Conservation (phyloP, 2,329 filamentous ascomycete genomes). For the Apiospora phragmitis region DNA sequence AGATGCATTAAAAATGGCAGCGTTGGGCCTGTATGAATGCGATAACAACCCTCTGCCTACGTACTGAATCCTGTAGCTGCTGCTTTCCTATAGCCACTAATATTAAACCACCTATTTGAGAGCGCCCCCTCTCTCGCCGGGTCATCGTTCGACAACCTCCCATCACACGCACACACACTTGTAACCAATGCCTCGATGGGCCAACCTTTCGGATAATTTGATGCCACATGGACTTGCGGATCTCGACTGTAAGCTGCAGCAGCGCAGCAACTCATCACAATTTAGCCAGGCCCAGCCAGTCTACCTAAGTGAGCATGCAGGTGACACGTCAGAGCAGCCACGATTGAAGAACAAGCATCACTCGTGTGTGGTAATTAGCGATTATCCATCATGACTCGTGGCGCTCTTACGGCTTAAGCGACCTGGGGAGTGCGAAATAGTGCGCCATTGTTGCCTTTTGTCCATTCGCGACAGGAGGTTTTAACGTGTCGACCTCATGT, state of each 20-base stretch:
- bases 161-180: neutral
- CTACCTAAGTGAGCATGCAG: neutral
- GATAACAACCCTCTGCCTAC: neutral
- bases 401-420: neutral
- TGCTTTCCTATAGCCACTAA: neutral
- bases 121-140: neutral
- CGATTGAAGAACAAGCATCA: neutral
- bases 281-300: neutral
- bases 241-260: no score
- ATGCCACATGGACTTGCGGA: neutral
- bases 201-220: neutral
- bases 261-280: neutral
- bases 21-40: neutral
- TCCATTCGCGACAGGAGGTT: neutral
- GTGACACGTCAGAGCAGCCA: neutral
- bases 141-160: neutral
- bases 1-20: neutral
- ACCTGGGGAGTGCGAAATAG: neutral
- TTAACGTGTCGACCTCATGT: neutral
- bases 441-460: neutral
- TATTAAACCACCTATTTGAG: neutral
- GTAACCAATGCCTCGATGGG: neutral
- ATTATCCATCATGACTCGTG: neutral
- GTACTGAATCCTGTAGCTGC: neutral
- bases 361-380: neutral